Base-by-base conservation (phyloP, 2,329 filamentous ascomycete species). In the Thelonectria blattea region DNA sequence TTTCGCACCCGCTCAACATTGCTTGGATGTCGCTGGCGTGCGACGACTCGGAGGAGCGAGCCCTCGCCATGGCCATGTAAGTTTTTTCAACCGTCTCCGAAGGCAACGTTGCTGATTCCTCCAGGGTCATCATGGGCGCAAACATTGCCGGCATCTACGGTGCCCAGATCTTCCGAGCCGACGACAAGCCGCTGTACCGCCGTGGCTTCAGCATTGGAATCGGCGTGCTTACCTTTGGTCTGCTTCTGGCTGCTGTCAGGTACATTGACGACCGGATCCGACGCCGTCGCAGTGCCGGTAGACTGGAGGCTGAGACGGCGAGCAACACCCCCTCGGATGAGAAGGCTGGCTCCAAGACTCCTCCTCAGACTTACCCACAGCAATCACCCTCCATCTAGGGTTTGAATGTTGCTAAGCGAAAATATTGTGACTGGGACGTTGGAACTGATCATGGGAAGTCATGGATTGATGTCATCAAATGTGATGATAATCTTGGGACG, bases 101-200 rank as follows among this genome's bases (percentile, higher is more conserved):
- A 30, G 14, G 41, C 5, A 2, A 7, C 12, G 10, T 56, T 57
- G 14, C 47, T 42, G 43, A 34, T 11, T 1, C 43, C 51, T 32
- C 48, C 22, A 81, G 79, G 73, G 78, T 86, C 52, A 85, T 88
- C 60, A 87, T 87, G 85, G 81, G 82, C 18, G 85, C 84, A 49
- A 88, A 88, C 64, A 83, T 83, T 24, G 84, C 85, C 0, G 85
- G 84, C 20, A 87, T 88, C 52, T 85, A 85, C 56, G 85, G 85
- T 3, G 83, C 83, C 0, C 85, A 88, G 68, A 82, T 88, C 61
- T 88, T 87, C 78, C 81, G 81, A 20, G 64, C 72, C 0, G 81
- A 85, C 53, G 83, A 86, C 64, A 72, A 71, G 46, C 83, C 83
- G 0, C 74, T 76, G 1, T 86, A 86, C 68, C 78, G 79, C 3